phyloP scores from a whole-genome alignment of 2,329 filamentous ascomycete species.

The Phaeosphaeriaceae sp. region DNA sequence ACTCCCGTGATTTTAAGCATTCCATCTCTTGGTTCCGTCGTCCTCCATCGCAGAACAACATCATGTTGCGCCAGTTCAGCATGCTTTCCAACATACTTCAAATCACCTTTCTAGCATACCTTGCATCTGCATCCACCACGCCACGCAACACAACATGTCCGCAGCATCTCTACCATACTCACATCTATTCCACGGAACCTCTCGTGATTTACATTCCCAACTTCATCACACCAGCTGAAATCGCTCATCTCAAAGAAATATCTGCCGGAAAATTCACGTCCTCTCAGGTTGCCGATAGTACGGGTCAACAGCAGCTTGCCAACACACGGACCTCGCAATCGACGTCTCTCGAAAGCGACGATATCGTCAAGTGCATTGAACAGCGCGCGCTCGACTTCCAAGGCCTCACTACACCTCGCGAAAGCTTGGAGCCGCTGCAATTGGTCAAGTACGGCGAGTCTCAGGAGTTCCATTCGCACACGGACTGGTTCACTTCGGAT shows the following conservation, averaged over 20 bases:
- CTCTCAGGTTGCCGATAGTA: slow-evolving; percentile 27
- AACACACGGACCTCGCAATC: slow-evolving; percentile 29
- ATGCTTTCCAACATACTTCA: slow-evolving; percentile 5
- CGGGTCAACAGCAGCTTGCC: slow-evolving; percentile 29
- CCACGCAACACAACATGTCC: slow-evolving; percentile 38
- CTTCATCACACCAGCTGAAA: slow-evolving; percentile 60
- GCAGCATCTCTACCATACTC: slow-evolving; percentile 48
- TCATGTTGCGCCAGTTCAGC: neutral
- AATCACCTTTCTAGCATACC: slow-evolving; percentile 5
- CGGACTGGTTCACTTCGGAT: slow-evolving; percentile 57
- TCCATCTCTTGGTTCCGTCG: neutral
- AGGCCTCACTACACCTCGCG: slow-evolving; percentile 56
- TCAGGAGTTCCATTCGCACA: slow-evolving; percentile 64
- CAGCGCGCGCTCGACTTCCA: slow-evolving; percentile 63
- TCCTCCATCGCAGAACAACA: neutral
- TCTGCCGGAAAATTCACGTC: slow-evolving; percentile 50
- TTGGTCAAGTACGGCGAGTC: slow-evolving; percentile 56
- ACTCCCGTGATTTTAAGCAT: neutral
- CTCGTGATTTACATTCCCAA: slow-evolving; percentile 63
- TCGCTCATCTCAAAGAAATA: slow-evolving; percentile 56
- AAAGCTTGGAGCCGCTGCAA: slow-evolving; percentile 58
- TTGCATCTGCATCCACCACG: slow-evolving; percentile 7
- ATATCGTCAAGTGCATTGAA: slow-evolving; percentile 62
- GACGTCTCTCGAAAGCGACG: slow-evolving; percentile 42
- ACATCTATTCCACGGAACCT: slow-evolving; percentile 61